These are phyloP conservation scores for Pochonia chlamydosporia DNA, from an alignment of 2,329 filamentous ascomycete species.

Conservation along the genomic window DNA sequence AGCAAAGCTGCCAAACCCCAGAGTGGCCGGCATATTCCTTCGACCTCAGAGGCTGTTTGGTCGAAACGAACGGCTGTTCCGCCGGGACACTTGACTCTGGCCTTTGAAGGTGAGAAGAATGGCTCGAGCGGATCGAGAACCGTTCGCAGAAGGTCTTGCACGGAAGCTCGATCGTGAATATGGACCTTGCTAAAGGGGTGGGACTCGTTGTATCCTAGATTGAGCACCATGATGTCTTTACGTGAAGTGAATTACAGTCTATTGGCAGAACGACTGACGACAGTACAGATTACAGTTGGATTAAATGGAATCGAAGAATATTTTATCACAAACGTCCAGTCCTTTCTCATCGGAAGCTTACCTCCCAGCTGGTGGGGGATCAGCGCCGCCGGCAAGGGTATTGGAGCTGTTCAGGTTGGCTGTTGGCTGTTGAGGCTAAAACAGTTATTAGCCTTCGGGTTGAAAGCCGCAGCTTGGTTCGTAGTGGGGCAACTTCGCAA, in stretches of 20 bases:
- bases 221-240: conserved; percentile 13
- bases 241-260: neutral
- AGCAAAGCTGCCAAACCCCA: conserved; percentile 70
- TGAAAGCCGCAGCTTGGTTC: too few relatives aligned
- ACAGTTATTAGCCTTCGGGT: too few relatives aligned
- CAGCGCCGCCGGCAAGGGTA: too few relatives aligned
- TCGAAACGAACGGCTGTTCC: conserved; percentile 72
- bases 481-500: too few relatives aligned
- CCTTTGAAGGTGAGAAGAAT: conserved; percentile 50
- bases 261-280: too few relatives aligned
- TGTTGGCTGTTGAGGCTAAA: too few relatives aligned
- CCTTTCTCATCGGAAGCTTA: too few relatives aligned
- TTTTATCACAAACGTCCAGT: too few relatives aligned
- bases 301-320: too few relatives aligned
- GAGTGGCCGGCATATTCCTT: conserved; percentile 68
- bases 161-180: conserved; percentile 37
- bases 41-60: conserved; percentile 69
- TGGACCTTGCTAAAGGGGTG: conserved; percentile 51
- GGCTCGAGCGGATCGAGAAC: conserved; percentile 66
- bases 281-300: too few relatives aligned
- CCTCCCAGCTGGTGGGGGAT: too few relatives aligned
- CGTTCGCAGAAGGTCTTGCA: conserved; percentile 51
- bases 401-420: too few relatives aligned
- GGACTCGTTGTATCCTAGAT: conserved; percentile 44
- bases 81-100: conserved; percentile 45